phyloP scores from a whole-genome alignment of 2,329 filamentous ascomycete genomes.

The Aspergillus viridinutans region DNA sequence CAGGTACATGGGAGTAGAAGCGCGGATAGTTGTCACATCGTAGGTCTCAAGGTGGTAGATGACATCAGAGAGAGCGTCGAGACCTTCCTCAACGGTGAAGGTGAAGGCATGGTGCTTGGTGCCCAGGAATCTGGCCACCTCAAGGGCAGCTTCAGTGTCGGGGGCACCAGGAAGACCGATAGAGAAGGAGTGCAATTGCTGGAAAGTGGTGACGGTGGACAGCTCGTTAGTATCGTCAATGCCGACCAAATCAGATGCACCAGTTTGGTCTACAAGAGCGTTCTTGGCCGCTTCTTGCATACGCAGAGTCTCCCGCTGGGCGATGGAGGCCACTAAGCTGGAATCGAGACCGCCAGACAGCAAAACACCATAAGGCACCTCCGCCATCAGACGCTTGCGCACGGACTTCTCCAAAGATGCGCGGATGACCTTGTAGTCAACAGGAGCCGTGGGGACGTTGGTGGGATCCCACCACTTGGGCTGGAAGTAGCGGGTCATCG shows the following conservation, averaged over 20 bases:
- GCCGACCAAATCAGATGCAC: constrained; percentile 67
- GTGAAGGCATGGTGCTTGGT: constrained; percentile 98
- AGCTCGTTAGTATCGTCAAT: constrained; percentile 91
- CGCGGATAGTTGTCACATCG: constrained; percentile 97
- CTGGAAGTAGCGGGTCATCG: constrained; percentile 82
- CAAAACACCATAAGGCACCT: constrained; percentile 95
- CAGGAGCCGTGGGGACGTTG: constrained; percentile 71
- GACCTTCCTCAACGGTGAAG: constrained; percentile 94
- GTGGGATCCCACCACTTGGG: constrained; percentile 86
- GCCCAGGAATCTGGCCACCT: constrained; percentile 94
- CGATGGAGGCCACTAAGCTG: constrained; percentile 89
- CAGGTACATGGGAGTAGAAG: constrained; percentile 97
- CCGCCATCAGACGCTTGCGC: constrained; percentile 95
- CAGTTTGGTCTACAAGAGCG: constrained; percentile 42
- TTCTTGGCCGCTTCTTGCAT: constrained; percentile 60
- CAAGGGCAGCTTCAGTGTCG: constrained; percentile 83
- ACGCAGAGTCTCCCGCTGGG: constrained; percentile 83
- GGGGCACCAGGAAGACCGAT: constrained; percentile 92
- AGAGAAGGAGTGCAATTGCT: constrained; percentile 97
- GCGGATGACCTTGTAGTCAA: constrained; percentile 79
- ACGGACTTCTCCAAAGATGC: constrained; percentile 84
- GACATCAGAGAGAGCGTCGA: constrained; percentile 94
- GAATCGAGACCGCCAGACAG: constrained; percentile 95
- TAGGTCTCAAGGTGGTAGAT: constrained; percentile 98
- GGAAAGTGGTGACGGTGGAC: constrained; percentile 83